A percentile compares a stretch with the other conserved stretches of the same genome.
Conservation (phyloP, 2,329 filamentous ascomycete genomes). For the Aspergillus ochraceus region DNA sequence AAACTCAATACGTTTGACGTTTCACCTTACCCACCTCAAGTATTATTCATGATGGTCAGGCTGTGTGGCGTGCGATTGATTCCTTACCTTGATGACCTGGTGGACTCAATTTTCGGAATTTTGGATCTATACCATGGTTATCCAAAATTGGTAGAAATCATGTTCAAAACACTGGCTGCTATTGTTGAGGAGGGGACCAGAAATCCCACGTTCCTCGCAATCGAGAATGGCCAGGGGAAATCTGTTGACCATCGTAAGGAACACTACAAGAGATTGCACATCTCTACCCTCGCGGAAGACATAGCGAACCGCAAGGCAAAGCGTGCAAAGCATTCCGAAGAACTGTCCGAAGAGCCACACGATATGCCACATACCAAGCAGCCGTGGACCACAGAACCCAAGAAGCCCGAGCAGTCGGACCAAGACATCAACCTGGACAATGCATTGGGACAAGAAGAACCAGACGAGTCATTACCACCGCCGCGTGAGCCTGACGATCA, state of each 20-base stretch:
- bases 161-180: constrained; percentile 80
- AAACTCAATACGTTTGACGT: constrained; percentile 91
- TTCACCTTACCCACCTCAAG: constrained; percentile 85
- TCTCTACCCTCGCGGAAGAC: constrained; percentile 35
- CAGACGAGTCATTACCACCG: constrained; percentile 34
- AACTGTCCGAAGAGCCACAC: constrained; percentile 26
- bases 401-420: constrained; percentile 23
- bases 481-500: constrained; percentile 52
- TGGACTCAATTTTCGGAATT: constrained; percentile 86
- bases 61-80: constrained; percentile 79
- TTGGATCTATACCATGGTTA: constrained; percentile 97
- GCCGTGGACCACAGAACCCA: constrained; percentile 29
- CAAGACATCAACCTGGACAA: constrained; percentile 29
- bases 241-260: constrained; percentile 29
- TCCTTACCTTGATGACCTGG: constrained; percentile 87
- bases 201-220: constrained; percentile 48
- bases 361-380: constrained; percentile 32
- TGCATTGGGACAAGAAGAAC: constrained; percentile 34
- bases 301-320: constrained; percentile 36
- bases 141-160: constrained; percentile 74
- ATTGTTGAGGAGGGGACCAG: constrained; percentile 80
- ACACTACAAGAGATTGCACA: constrained; percentile 28
- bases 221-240: constrained; percentile 33
- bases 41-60: constrained; percentile 90
- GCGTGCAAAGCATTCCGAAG: constrained; percentile 22